Base-by-base conservation (phyloP, 106 monocot genomes). In the Iris macrosiphon region DNA sequence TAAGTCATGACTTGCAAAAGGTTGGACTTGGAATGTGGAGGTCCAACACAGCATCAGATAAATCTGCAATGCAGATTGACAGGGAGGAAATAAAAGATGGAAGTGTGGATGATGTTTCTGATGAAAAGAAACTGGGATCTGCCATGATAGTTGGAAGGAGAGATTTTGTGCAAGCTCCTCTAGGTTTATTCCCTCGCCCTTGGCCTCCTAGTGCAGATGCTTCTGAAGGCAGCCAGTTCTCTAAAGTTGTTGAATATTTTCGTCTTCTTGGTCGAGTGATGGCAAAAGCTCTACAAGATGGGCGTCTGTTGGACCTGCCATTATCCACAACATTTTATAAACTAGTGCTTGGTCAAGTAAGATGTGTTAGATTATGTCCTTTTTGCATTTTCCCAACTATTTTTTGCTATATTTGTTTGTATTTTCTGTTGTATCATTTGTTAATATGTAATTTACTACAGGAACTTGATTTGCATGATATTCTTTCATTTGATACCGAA, bases 211-310 rank as follows among this genome's bases (percentile, higher is more conserved):
- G 64, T 70, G 32, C 69, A 60, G 78, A 78, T 61, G 65, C 32
- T 42, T 74, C 91, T 52, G 83, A 87, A 31, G 78, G 91, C 29
- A 90, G 78, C 48, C 64, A 53, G 13, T 78, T 91, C 34, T 73
- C 26, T n/a, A 87, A 99, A 56, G 90, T 81, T 15, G 15, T 91
- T 53, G 90, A 91, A 58, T 62, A 99, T 75, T 99, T 87, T 46
- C 80, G 91, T 24, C 50, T 99, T 19, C n/a, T 79, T 63, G 91
- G 98, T 31, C 74, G 80, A 48, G 78, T 79, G 5, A 84, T 99
- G 83, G 98, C 98, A 15, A 99, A 91, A 75, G 90, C 87, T 55
- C 60, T 99, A 54, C 91, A 84, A 75, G 98, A 99, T 87, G 91
- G 91, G 11, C 65, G 98, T 34, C 83, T 99, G 51, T 62, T 99